Base-by-base conservation (phyloP, 2,329 filamentous ascomycete genomes). In the Colletotrichum echinochloae region DNA sequence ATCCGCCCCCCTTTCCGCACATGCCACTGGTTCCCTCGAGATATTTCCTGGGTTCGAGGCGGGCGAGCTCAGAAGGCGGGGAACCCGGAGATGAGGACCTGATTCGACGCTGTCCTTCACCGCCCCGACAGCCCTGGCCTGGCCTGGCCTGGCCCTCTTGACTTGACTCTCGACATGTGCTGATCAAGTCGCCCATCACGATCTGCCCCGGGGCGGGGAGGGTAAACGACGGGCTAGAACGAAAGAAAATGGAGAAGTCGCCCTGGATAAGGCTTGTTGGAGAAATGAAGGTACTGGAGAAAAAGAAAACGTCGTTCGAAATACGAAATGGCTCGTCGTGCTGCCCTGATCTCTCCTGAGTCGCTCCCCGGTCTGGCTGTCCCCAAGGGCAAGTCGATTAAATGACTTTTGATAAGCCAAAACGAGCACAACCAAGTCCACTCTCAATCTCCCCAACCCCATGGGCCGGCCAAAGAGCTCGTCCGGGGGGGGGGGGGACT, bases 81-180 rank as follows among this genome's bases (percentile, higher is more conserved):
- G 23, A 23, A 16, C 16, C 30, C 67, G 67, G 67, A 67, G 63
- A 70, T 62, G 55, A 60, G 12, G 56, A 51, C 63, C 56, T 35
- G 35, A 61, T 67, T 67, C 14, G 66, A 66, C 30, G 55, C 55
- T 55, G 55, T 55, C 35, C 49, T 52, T 70, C 67, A 51, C 67
- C 49, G 49, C 49, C 41, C n/a, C 44, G 5, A 46, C 44, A n/a
- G 44, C n/a, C 39, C 39, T 8, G 16, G 1, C 39, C 16, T 18
- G 6, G 39, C 39, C 62, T 66, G 18, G 39, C 39, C 20, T 23
- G 9, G 20, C 44, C 44, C 33, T 26, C 33, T 35, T 39, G 62
- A 41, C 62, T 33, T 60, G 62, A 46, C 44, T 46, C 44, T 46
- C 44, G n/a, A 23, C n/a, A 23, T 46, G 44, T 46, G 44, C 44